Base-by-base conservation (phyloP, 345 rosid genomes). In the Lepidium didymum region DNA sequence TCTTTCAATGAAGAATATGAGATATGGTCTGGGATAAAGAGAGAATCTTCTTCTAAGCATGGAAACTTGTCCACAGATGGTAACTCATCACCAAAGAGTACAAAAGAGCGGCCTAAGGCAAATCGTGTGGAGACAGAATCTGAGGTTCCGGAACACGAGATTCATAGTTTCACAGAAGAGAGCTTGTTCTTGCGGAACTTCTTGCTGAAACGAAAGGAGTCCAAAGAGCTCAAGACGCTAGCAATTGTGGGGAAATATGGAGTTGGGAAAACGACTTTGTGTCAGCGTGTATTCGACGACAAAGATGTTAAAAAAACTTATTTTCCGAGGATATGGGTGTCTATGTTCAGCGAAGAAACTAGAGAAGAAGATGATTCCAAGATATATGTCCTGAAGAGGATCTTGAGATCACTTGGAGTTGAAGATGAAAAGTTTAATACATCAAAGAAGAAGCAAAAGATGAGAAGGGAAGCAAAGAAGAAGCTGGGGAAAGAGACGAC, bases 241-340 rank as follows among this genome's bases (percentile, higher is more conserved):
- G 89, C 77, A 3, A 52, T 81, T 46, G 75, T 75, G 0, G 91
- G 92, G 53, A 62, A 38, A 19, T 47, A 41, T 1, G 85, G 86
- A 12, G 75, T 69, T n/a, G 86, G 89, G n/a, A 84, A 84, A 43
- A 78, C 89, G 4, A 60, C 82, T 4, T 74, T 86, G 12, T 84
- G 86, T 53, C 76, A 76, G 18, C 4, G 9, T 13, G 62, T 84
- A 53, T 68, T 86, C 51, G 57, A 68, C 27, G 19, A 69, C 0
- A 12, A 51, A 53, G 25, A 59, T 0, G 80, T 79, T 62, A 78
- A 54, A 59, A 23, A 3, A 10, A 62, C 21, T 14, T 84, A 75
- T 50, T 7, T 64, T 44, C 89, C 86, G 12, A 77, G 87, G 76
- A 46, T 87, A 33, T 79, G 83, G 83, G 75, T 83, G 10, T 46